Evolutionary conservation across 1,284 basidiomycete species (phyloP).

Genomic region (Sanguinoderma infundibulare): DNA sequence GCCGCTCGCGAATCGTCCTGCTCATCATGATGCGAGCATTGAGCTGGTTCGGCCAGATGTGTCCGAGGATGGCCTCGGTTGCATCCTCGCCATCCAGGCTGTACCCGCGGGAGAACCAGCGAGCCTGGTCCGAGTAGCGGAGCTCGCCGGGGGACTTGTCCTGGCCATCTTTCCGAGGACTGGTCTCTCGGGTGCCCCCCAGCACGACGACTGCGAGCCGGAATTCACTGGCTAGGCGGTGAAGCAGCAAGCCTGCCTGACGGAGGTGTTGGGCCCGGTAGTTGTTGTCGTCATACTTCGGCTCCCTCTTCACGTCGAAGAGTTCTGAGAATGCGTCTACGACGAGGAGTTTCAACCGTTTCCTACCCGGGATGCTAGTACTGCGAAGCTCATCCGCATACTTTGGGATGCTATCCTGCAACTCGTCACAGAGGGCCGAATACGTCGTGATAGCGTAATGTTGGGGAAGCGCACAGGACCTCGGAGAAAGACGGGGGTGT

Average conservation of each 20-base stretch:
- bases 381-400: not conserved
- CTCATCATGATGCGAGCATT: constrained; percentile 84
- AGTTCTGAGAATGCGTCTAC: constrained; percentile 85
- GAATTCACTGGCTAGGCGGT: constrained; percentile 65
- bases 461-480: not conserved
- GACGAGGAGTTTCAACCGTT: constrained; percentile 65
- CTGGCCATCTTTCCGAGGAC: constrained; percentile 42
- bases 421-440: not conserved
- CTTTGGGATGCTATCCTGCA: not conserved
- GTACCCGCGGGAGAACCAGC: constrained; percentile 74
- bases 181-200: constrained; percentile 86
- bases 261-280: constrained; percentile 73
- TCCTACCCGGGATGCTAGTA: not conserved
- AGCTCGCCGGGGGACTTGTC: constrained; percentile 42
- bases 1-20: constrained; percentile 62
- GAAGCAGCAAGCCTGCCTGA: constrained; percentile 69
- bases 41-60: constrained; percentile 91
- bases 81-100: constrained; percentile 55
- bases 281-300: constrained; percentile 61
- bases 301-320: constrained; percentile 65
- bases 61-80: constrained; percentile 84
- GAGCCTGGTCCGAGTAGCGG: constrained; percentile 75
- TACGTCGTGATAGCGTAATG: not conserved
- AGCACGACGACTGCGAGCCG: constrained; percentile 79
- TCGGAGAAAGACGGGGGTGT: constrained; percentile 50